Evolutionary conservation across 768 basidiomycete species (phyloP).

Genomic region (Cyclocybe cylindracea): DNA sequence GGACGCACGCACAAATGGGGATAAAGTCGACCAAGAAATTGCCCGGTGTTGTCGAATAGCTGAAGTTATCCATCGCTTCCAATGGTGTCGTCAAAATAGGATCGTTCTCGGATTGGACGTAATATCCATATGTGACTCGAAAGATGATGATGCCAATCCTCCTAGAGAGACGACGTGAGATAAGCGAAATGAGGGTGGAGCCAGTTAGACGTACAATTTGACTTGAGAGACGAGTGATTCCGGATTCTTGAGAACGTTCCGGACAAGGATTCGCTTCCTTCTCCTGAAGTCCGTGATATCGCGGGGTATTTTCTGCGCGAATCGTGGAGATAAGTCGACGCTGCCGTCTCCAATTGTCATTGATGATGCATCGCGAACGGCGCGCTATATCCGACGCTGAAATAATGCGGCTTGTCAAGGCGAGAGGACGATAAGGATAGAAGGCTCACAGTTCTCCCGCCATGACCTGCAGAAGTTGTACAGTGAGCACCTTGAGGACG

Average conservation of each 20-base stretch:
- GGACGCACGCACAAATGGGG: slow-evolving; percentile 26
- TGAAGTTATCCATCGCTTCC: slow-evolving; percentile 49
- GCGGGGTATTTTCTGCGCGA: slow-evolving; percentile 14
- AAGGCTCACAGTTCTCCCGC: slow-evolving; percentile 14
- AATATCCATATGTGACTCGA: slow-evolving; percentile 55
- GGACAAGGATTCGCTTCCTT: slow-evolving; percentile 19
- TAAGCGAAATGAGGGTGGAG: background rate
- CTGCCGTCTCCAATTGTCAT: slow-evolving; percentile 37
- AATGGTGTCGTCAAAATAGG: slow-evolving; percentile 50
- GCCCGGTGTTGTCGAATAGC: slow-evolving; percentile 42
- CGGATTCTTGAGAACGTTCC: slow-evolving; percentile 21
- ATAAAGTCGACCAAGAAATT: slow-evolving; percentile 39
- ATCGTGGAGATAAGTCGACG: slow-evolving; percentile 28
- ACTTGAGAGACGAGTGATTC: slow-evolving; percentile 31
- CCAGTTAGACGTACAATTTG: slow-evolving; percentile 13
- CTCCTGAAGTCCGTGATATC: slow-evolving; percentile 19
- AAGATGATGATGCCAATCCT: slow-evolving; percentile 54
- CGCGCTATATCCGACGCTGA: slow-evolving; percentile 36
- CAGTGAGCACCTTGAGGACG: background rate
- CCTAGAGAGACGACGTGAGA: slow-evolving; percentile 21
- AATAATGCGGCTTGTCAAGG: background rate
- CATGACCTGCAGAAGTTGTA: slow-evolving; percentile 7
- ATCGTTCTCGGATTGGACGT: slow-evolving; percentile 49
- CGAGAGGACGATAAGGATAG: background rate
- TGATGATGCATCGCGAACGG: slow-evolving; percentile 40